These are phyloP conservation scores for Fusarium begoniae DNA, from an alignment of 2,329 filamentous ascomycete species.

Conservation along the genomic window DNA sequence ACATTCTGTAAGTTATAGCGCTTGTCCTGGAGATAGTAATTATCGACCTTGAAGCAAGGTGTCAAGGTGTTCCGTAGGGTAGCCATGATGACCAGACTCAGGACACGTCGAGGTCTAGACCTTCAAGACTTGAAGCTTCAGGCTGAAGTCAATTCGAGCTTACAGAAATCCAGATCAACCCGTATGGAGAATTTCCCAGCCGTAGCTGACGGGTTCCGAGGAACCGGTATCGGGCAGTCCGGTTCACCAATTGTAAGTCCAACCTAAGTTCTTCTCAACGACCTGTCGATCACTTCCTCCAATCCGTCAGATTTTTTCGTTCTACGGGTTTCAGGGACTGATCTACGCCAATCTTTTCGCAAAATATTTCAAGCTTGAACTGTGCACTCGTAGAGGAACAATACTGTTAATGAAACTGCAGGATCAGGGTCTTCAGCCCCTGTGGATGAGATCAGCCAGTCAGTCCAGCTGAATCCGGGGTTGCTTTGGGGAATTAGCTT, in stretches of 20 bases:
- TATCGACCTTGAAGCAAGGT: rapidly evolving
- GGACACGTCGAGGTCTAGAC: background rate
- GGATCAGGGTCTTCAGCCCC: conserved; percentile 3
- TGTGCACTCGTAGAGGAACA: background rate
- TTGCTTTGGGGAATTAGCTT: conserved; percentile 13
- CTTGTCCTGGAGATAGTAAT: background rate
- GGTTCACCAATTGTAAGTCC: background rate
- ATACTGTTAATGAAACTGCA: background rate
- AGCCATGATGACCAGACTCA: background rate
- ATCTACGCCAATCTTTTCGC: background rate
- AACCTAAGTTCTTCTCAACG: background rate
- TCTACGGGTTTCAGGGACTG: background rate
- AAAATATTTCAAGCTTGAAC: background rate
- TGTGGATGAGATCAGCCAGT: conserved; percentile 19
- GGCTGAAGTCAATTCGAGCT: background rate
- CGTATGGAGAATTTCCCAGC: background rate
- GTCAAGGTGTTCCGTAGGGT: background rate
- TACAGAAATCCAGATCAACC: background rate
- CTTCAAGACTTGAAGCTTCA: background rate
- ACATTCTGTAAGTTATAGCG: background rate
- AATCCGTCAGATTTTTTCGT: conserved; percentile 1
- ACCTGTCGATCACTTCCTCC: conserved; percentile 3
- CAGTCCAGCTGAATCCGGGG: conserved; percentile 25
- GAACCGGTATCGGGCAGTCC: conserved; percentile 17
- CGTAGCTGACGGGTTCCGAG: background rate